Evolutionary conservation across 305 asterid genomes (phyloP), one percentile per base, ranked within the genome.

Genomic region (Fraxinus xanthoxyloides): DNA sequence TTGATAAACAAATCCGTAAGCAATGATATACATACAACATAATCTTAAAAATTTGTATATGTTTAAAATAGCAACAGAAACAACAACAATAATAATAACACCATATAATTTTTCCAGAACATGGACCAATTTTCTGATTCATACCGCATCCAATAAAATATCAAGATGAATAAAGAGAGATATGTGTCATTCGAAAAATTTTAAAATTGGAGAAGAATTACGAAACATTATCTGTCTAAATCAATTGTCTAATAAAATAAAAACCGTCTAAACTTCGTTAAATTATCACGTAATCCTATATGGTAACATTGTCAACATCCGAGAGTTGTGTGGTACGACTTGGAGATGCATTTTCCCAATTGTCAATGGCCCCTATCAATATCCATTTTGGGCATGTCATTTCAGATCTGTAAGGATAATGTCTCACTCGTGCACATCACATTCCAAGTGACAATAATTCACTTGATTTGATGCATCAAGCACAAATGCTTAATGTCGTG

Each of bases 361-460:
- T 24, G 72, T 63, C 12, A 10, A 24, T 63, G 34, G 17, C 31
- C 75, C 32, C 35, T 56, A 31, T 82, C 76, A 82, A 21, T 28
- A 72, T 78, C 80, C 79, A 51, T 63, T 81, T 82, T 79, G 69
- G 88, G 70, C 77, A 65, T 77, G 51, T 76, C 82, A 76, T 76
- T 17, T 79, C 75, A 40, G 76, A 76, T 19, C 38, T 32, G 67
- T 65, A 31, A 19, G 43, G 80, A 83, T 81, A 81, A 84, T 86
- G 85, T 86, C 76, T 78, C 80, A 75, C 82, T 63, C 38, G 38
- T 76, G 10, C 74, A 35, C 80, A 72, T 61, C 59, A 38, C 77
- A 77, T 21, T 74, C 19, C 15, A 38, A 43, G 15, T 6, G 78
- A 80, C 26, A 26, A 56, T 43, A 80, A 83, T 67, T 83, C 23